Evolutionary conservation across 1,284 basidiomycete species (phyloP), one percentile per base, ranked within the genome.

Genomic region (Malassezia furfur): DNA sequence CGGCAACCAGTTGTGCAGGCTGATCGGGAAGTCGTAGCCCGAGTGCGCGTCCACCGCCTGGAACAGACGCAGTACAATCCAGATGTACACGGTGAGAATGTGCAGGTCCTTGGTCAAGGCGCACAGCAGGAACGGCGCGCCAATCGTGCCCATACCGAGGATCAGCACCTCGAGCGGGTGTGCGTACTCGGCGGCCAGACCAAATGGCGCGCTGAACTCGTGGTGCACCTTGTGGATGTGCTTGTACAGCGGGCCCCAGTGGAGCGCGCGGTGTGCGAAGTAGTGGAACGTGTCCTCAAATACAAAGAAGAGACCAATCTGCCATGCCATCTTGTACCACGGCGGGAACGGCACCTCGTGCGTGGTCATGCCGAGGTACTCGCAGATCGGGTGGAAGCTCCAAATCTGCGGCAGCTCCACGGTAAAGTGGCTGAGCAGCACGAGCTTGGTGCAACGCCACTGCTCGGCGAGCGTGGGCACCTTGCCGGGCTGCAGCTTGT

Each of bases 41-140:
- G 86, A 88, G 83, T 98, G 93, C 1, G 94, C 85, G 70, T 98
- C 93, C 64, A 98, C 84, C 48, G 94, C 93, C 76, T 98, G 93
- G 85, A 91, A 96, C 40, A 98, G 83, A 53, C 93, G 85, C 50
- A 96, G 82, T 10, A 83, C 82, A 74, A 98, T 88, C 91, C 91
- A 98, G 65, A 90, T 78, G 63, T 93, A 94, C 70, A 96, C 85
- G 22, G 91, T 88, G 65, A 91, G 70, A 70, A 98, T 90, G 80
- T 96, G 89, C 56, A 74, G 50, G 44, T 74, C 61, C 58, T 65
- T 65, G 39, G 67, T 72, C 41, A 86, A 80, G 74, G 79, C 83
- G 77, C 85, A 88, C 75, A 86, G 93, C 51, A 93, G 78, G 54
- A 96, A 79, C 1, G 93, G 93, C 3, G 90, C 89, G 21, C 54